phyloP scores from a whole-genome alignment of 495 filamentous ascomycete genomes.

The Bathelium albidoporum region DNA sequence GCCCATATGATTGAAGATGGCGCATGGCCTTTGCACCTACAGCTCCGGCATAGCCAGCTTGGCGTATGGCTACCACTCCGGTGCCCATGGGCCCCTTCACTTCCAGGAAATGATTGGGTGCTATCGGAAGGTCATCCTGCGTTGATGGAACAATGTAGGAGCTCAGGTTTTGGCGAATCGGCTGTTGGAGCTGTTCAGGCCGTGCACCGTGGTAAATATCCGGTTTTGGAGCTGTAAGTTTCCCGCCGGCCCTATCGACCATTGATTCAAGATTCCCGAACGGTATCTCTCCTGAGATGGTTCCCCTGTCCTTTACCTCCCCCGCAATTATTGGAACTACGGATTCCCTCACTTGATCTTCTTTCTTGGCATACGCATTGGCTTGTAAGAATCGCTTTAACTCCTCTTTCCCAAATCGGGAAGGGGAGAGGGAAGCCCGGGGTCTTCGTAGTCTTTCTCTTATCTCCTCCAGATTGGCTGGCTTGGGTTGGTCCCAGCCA shows the following conservation, averaged over 20 bases:
- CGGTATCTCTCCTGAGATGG: conserved; percentile 19
- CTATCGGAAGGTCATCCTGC: conserved; percentile 25
- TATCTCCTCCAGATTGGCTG: conserved; percentile 26
- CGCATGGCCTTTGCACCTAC: conserved; percentile 39
- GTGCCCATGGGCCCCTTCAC: conserved; percentile 31
- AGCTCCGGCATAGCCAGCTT: conserved; percentile 37
- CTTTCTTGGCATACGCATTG: conserved; percentile 24
- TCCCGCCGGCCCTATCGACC: conserved; percentile 19
- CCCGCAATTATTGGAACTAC: conserved; percentile 32
- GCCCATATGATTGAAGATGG: conserved; percentile 34
- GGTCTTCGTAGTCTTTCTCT: conserved; percentile 22
- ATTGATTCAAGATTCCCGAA: conserved; percentile 32
- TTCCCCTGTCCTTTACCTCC: conserved; percentile 9
- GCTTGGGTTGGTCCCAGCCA: conserved; percentile 4
- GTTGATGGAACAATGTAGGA: conserved; percentile 33
- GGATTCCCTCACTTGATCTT: neutral
- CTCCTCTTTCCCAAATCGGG: conserved; percentile 24
- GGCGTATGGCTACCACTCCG: conserved; percentile 26
- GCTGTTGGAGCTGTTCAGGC: conserved; percentile 19
- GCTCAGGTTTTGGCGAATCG: conserved; percentile 21
- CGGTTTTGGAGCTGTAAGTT: conserved; percentile 17
- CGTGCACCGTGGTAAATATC: conserved; percentile 35
- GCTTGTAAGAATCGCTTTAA: conserved; percentile 24
- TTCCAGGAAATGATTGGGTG: conserved; percentile 36
- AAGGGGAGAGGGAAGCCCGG: conserved; percentile 33